A percentile compares a stretch with the other conserved stretches of the same genome.
Conservation (phyloP, 1,139 yeast species). For the Spathaspora sp. region DNA sequence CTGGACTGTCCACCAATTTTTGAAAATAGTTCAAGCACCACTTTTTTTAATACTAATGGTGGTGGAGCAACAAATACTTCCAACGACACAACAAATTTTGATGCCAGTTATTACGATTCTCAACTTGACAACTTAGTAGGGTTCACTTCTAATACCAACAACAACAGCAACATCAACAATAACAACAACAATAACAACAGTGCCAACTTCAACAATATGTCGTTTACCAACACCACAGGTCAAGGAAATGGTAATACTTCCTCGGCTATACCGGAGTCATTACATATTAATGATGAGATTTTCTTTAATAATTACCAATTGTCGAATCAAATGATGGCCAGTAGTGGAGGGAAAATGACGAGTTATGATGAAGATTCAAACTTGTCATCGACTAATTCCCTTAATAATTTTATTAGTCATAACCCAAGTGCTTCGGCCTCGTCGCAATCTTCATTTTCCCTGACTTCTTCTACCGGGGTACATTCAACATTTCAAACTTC, state of each 20-base stretch:
- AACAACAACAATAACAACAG: no score
- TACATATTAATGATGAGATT: constrained; percentile 23
- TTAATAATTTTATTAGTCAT: constrained; percentile 9
- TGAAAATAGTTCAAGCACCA: constrained; percentile 8
- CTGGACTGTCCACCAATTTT: constrained; percentile 15
- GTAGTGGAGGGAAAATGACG: no score
- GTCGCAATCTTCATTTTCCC: constrained; percentile 11
- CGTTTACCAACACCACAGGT: background rate
- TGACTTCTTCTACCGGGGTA: constrained; percentile 6
- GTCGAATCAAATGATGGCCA: constrained; percentile 6
- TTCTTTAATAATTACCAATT: constrained; percentile 18
- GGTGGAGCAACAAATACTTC: no score
- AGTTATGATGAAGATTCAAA: constrained; percentile 9
- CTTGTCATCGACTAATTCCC: constrained; percentile 12
- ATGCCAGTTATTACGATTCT: background rate
- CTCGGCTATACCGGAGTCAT: constrained; percentile 15
- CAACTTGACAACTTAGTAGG: constrained; percentile 1
- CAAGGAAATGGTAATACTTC: background rate
- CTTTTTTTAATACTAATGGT: constrained; percentile 6
- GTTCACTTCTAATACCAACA: no score
- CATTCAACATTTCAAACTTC: constrained; percentile 4
- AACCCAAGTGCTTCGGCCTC: constrained; percentile 9
- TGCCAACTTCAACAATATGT: constrained; percentile 1
- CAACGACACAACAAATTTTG: no score
- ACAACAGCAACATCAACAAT: no score